These are phyloP conservation scores for Eucalyptus erythrocorys DNA, from an alignment of 345 rosid genomes.

Conservation along the genomic window DNA sequence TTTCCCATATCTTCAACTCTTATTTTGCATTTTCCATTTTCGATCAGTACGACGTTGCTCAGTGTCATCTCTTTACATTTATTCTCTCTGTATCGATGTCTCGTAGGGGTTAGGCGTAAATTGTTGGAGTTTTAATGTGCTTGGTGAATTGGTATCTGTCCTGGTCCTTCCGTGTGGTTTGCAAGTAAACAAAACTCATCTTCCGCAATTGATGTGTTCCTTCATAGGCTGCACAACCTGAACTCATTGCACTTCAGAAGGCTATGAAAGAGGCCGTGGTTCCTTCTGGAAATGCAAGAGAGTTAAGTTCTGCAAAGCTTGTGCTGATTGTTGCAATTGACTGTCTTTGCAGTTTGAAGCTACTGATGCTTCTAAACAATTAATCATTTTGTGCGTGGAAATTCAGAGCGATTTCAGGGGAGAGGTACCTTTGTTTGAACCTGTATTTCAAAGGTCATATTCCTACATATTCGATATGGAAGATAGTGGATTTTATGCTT, in stretches of 20 bases:
- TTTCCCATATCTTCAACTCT: neutral
- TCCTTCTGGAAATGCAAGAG: constrained; percentile 84
- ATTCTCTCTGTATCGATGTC: neutral
- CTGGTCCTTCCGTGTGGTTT: neutral
- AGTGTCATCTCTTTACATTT: neutral
- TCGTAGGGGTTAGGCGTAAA: neutral
- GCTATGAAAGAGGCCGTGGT: constrained; percentile 73
- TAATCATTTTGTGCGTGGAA: neutral
- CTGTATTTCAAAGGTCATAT: constrained; percentile 56
- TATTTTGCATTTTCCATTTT: neutral
- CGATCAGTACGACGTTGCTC: neutral
- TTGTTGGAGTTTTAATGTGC: neutral
- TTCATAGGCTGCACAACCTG: constrained; percentile 70
- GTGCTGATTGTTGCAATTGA: neutral
- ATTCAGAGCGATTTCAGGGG: constrained; percentile 73
- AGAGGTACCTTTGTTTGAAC: constrained; percentile 82
- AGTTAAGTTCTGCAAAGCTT: constrained; percentile 23
- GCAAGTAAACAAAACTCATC: neutral
- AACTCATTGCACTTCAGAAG: constrained; percentile 79
- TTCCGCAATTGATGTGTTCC: neutral
- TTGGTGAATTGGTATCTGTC: neutral
- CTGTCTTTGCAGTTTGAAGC: neutral
- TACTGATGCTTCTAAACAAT: neutral
- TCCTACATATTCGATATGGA: constrained; percentile 75
- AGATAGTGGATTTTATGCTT: constrained; percentile 25